phyloP scores from a whole-genome alignment of 2,329 filamentous ascomycete genomes.

The Lecanicillium sp. region DNA sequence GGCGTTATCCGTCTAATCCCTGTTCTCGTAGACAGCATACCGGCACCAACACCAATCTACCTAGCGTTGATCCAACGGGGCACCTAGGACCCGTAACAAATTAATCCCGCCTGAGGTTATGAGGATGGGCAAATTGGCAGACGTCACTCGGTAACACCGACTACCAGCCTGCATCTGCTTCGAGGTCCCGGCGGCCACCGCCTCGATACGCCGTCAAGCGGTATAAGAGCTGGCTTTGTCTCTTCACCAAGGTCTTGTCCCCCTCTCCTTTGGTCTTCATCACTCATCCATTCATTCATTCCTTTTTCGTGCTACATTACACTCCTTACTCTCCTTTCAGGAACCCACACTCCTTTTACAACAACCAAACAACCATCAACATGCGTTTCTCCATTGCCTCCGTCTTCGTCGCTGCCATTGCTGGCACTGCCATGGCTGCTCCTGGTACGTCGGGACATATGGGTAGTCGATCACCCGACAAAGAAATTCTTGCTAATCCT shows the following conservation, averaged over 20 bases:
- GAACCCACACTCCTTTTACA: conserved; percentile 7
- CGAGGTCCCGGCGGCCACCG: too few relatives aligned
- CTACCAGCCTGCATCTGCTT: too few relatives aligned
- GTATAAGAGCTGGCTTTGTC: conserved; percentile 4
- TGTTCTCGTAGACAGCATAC: too few relatives aligned
- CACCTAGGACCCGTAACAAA: too few relatives aligned
- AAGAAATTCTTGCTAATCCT: background rate
- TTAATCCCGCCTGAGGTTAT: too few relatives aligned
- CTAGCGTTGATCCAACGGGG: too few relatives aligned
- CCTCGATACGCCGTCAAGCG: too few relatives aligned
- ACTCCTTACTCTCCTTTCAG: conserved; percentile 9
- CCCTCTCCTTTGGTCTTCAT: background rate
- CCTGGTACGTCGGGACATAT: conserved; percentile 2
- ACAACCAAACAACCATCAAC: conserved; percentile 2
- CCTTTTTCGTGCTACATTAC: too few relatives aligned
- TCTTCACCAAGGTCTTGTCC: background rate
- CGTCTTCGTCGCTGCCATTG: conserved; percentile 10
- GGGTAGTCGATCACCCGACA: background rate
- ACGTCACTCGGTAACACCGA: too few relatives aligned
- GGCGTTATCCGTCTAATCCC: too few relatives aligned
- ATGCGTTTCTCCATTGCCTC: conserved; percentile 15
- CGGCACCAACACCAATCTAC: too few relatives aligned
- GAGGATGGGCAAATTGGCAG: too few relatives aligned
- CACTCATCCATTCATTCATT: conserved; percentile 1
- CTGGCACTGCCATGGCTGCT: conserved; percentile 11